phyloP scores from a whole-genome alignment of 202 grass and related monocot genomes.

The Sporobolus alterniflorus region DNA sequence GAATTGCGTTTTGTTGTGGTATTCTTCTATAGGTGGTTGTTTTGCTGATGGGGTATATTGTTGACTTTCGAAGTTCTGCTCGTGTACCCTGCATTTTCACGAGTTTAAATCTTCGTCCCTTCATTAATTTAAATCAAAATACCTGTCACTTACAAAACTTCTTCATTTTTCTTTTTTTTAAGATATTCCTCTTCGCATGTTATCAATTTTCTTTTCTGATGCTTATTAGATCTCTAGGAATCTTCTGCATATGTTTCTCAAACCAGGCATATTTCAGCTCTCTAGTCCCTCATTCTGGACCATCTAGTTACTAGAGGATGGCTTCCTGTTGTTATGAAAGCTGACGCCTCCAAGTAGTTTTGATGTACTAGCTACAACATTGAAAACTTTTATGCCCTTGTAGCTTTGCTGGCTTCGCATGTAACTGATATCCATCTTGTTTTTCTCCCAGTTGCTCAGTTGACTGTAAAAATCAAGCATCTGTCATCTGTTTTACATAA shows the following conservation, averaged over 20 bases:
- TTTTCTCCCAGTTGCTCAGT: constrained; percentile 76
- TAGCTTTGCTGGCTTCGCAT: not conserved
- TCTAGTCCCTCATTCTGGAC: not conserved
- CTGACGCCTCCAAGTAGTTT: not conserved
- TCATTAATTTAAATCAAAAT: not conserved
- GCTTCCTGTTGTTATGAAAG: not conserved
- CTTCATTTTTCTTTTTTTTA: not conserved
- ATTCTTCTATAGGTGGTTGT: not conserved
- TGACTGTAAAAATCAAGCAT: constrained; percentile 98
- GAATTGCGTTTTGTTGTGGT: not conserved
- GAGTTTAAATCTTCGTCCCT: not conserved
- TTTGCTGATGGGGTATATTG: not conserved
- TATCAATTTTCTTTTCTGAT: not conserved
- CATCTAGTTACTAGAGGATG: not conserved
- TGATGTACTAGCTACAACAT: not conserved
- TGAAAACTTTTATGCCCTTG: not conserved
- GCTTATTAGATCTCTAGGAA: not conserved
- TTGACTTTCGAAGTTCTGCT: not conserved
- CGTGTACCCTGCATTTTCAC: not conserved
- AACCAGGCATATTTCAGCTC: not conserved
- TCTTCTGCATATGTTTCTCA: not conserved
- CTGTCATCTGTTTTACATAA: constrained; percentile 81
- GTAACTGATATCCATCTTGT: constrained; percentile 17
- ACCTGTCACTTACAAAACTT: not conserved
- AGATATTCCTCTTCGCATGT: not conserved